A percentile compares a stretch with the other conserved stretches of the same genome.
Evolutionary conservation across 1,284 basidiomycete species (phyloP).

Genomic region (Trichosporon faecale): DNA sequence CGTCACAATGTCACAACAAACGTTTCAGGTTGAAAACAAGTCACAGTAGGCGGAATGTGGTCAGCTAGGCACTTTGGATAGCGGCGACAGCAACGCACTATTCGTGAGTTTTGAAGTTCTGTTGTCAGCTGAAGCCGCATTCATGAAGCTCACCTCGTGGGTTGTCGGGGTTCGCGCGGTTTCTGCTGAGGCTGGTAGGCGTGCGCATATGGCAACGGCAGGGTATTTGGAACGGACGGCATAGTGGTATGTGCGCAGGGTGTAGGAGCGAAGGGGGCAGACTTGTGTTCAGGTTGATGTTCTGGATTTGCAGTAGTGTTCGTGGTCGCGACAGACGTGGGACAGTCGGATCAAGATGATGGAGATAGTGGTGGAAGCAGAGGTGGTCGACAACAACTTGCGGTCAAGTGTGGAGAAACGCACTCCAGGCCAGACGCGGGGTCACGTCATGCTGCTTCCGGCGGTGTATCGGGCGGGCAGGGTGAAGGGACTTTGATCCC

Average conservation of each 20-base stretch:
- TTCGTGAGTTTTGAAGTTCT: constrained; percentile 66
- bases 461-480: constrained; percentile 1
- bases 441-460: constrained; percentile 4
- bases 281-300: neutral
- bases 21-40: constrained; percentile 8
- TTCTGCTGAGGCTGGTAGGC: constrained; percentile 24
- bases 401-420: neutral
- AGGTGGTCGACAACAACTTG: neutral
- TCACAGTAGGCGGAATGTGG: neutral
- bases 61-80: neutral
- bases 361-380: neutral
- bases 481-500: neutral
- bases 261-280: neutral
- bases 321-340: neutral
- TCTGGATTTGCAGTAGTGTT: neutral
- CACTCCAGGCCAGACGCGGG: neutral
- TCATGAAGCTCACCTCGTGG: constrained; percentile 48
- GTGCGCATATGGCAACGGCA: constrained; percentile 51
- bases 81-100: constrained; percentile 48
- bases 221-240: constrained; percentile 28
- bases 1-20: neutral
- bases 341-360: neutral
- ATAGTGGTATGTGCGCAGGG: constrained; percentile 13
- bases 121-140: constrained; percentile 12
- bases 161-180: constrained; percentile 48